Percentiles rank a stretch among this genome's conserved stretches.
These are phyloP conservation scores for Blastobotrys mokoenaii DNA, from an alignment of 805 yeast species.

Conservation along the genomic window DNA sequence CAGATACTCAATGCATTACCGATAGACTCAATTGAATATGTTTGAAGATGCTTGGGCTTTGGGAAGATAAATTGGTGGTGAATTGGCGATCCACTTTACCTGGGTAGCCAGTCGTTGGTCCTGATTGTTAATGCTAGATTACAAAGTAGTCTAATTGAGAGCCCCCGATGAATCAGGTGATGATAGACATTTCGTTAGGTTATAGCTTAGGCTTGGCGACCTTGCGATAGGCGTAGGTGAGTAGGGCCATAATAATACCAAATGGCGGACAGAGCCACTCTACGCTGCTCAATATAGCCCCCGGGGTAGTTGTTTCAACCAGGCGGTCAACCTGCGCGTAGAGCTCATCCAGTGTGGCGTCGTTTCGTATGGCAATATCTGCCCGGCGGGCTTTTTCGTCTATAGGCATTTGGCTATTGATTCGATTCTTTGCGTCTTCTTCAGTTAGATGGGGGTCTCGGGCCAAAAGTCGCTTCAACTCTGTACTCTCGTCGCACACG, in stretches of 20 bases:
- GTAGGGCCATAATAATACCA: conserved; percentile 22
- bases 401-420: conserved; percentile 66
- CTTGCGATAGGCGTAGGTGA: not conserved
- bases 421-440: conserved; percentile 65
- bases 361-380: conserved; percentile 63
- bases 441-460: conserved; percentile 61
- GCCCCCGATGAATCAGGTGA: too few species aligned
- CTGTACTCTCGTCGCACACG: conserved; percentile 48
- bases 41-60: too few species aligned
- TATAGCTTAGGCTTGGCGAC: not conserved
- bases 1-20: too few species aligned
- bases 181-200: too few species aligned
- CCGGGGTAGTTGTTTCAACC: conserved; percentile 34
- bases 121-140: too few species aligned
- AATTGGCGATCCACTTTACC: too few species aligned
- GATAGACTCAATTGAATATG: too few species aligned
- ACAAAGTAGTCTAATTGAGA: too few species aligned
- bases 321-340: conserved; percentile 36
- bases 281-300: conserved; percentile 16
- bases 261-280: conserved; percentile 30
- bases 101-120: too few species aligned
- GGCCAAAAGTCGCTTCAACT: conserved; percentile 50
- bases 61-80: too few species aligned
- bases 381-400: conserved; percentile 49
- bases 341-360: conserved; percentile 37